Base-by-base conservation (phyloP, 768 basidiomycete species). In the Psilocybe cubensis region DNA sequence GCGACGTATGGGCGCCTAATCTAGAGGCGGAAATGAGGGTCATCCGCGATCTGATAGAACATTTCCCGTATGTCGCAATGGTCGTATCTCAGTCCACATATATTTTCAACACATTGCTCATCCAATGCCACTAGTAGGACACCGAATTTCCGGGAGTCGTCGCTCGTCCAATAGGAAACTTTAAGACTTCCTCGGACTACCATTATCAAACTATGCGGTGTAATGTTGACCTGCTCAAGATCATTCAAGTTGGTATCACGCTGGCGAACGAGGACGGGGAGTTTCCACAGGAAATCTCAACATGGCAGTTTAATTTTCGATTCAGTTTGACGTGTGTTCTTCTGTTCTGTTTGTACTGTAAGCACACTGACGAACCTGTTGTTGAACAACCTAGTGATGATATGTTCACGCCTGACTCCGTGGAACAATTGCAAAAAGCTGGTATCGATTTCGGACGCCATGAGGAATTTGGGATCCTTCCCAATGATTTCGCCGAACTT, bases 191-290 rank as follows among this genome's bases (percentile, higher is more conserved):
- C 10, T 94, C 94, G 20, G 97, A 99, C 75, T 98, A 98, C 69
- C 96, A 98, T 74, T 99, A 98, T 74, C 97, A 99, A 74, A 99
- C 97, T 2, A 96, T 99, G 91, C 89, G 97, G 59, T 97, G 96
- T 78, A 99, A 99, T 74, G 97, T 98, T 67, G 97, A 99, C 81
- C 79, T 98, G 47, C 83, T 99, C 63, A 94, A 94, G 78, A 92
- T 98, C 75, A 98, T 99, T 49, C 97, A 99, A 76, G 87, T 98
- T 59, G 97, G 97, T 4, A 83, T 99, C 62, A 97, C 97, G 5
- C 79, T 99, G 25, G 89, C 92, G 38, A 94, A 98, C 72, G 94
- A 96, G 70, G 86, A 97, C 28, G 97, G 97, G 4, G 89, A 95
- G 68, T 87, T 88, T 56, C 94, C 96, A 10, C 87, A 87, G 64